Evolutionary conservation across 164 flowering plant genomes (phyloP).

Genomic region (Nymphaea colorata): DNA sequence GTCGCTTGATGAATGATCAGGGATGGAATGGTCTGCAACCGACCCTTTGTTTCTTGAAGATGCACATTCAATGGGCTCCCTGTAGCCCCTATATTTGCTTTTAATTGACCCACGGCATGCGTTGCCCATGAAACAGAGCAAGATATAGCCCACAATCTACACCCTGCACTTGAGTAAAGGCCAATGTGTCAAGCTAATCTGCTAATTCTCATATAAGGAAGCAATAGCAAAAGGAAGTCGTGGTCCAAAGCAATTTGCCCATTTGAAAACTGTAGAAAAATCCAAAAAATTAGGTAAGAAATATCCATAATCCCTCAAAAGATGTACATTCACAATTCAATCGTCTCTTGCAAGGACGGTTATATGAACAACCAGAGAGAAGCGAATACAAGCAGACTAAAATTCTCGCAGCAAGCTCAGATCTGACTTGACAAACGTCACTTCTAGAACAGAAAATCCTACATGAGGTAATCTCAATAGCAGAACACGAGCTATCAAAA

Average conservation of each 20-base stretch:
- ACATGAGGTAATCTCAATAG: not conserved
- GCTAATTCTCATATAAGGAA: not conserved
- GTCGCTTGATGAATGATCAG: slow-evolving; percentile 25
- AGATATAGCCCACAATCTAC: slow-evolving; percentile 11
- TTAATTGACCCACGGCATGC: slow-evolving; percentile 91
- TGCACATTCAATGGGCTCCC: slow-evolving; percentile 40
- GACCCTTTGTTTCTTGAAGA: slow-evolving; percentile 17
- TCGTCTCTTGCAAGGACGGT: not conserved
- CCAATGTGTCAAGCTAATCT: not conserved
- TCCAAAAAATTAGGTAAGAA: slow-evolving; percentile 8
- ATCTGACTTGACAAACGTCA: not conserved
- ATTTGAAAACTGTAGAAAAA: too few species aligned
- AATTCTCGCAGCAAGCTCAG: not conserved
- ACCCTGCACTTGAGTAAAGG: slow-evolving; percentile 1
- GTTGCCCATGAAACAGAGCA: slow-evolving; percentile 87
- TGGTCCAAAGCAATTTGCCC: not conserved
- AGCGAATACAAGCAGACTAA: not conserved
- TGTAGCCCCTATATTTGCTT: slow-evolving; percentile 46
- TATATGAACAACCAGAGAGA: not conserved
- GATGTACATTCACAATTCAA: not conserved
- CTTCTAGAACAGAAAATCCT: not conserved
- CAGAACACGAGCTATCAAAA: not conserved
- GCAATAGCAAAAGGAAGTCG: not conserved
- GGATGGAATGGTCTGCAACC: not conserved
- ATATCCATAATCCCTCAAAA: not conserved